These are phyloP conservation scores for Mycena floridula DNA, from an alignment of 768 basidiomycete genomes.

Conservation along the genomic window DNA sequence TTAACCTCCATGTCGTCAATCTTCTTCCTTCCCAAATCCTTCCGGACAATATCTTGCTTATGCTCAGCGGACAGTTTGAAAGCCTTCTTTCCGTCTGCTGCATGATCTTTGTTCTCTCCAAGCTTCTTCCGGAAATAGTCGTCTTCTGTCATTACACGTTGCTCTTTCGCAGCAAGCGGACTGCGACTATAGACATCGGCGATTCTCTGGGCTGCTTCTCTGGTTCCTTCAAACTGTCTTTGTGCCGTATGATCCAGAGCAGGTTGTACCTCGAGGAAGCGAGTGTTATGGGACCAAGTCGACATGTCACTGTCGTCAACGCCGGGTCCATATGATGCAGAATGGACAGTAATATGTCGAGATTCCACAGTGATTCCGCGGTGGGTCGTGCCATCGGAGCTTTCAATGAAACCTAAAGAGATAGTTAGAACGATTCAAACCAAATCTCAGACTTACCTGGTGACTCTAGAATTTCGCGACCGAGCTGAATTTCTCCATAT, in stretches of 20 bases:
- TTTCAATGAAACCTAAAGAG: constrained; percentile 2
- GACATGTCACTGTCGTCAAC: neutral
- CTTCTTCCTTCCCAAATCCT: neutral
- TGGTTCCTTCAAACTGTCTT: constrained; percentile 13
- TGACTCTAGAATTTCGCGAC: constrained; percentile 1
- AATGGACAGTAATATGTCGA: constrained; percentile 5
- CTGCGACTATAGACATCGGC: constrained; percentile 5
- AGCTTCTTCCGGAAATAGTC: constrained; percentile 7
- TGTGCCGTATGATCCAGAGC: constrained; percentile 14
- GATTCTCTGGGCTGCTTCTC: constrained; percentile 3
- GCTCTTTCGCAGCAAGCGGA: constrained; percentile 1
- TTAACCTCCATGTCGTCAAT: neutral
- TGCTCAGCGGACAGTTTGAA: neutral
- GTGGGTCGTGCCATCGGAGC: constrained; percentile 10
- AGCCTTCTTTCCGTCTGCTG: constrained; percentile 8
- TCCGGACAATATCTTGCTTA: neutral
- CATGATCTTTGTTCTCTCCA: constrained; percentile 14
- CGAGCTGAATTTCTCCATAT: constrained; percentile 2
- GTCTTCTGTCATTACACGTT: neutral
- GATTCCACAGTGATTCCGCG: constrained; percentile 10
- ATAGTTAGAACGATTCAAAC: neutral
- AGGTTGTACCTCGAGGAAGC: constrained; percentile 6
- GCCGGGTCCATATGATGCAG: constrained; percentile 2
- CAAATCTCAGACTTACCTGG: neutral
- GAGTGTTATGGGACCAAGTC: neutral